phyloP scores from a whole-genome alignment of 2,329 filamentous ascomycete genomes.

The Lasiodiplodia theobromae region DNA sequence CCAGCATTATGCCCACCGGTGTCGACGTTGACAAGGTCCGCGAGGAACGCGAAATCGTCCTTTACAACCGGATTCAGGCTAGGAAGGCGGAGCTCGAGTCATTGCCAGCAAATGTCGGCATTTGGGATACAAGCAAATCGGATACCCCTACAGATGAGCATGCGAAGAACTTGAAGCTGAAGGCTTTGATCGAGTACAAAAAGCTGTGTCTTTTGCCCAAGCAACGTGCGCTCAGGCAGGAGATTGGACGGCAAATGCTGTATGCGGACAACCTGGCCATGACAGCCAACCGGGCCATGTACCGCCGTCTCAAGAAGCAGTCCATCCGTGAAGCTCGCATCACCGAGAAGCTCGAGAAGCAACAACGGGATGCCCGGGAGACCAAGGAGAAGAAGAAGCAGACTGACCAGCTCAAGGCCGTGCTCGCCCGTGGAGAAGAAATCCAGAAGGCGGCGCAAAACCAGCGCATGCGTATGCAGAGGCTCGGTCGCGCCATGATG shows the following conservation, averaged over 20 bases:
- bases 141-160: conserved; percentile 77
- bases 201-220: conserved; percentile 86
- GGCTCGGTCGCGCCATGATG: conserved; percentile 88
- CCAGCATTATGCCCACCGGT: conserved; percentile 86
- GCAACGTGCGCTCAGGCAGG: conserved; percentile 84
- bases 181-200: conserved; percentile 95
- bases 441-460: conserved; percentile 71
- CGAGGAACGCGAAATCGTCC: conserved; percentile 83
- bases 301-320: conserved; percentile 96
- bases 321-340: conserved; percentile 93
- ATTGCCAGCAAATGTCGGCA: conserved; percentile 82
- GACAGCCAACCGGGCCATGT: conserved; percentile 91
- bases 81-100: conserved; percentile 84
- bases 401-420: conserved; percentile 85
- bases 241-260: conserved; percentile 90
- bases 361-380: conserved; percentile 95
- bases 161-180: conserved; percentile 73
- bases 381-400: conserved; percentile 98
- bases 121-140: conserved; percentile 79
- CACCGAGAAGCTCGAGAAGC: conserved; percentile 98
- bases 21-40: conserved; percentile 86
- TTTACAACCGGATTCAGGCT: conserved; percentile 89
- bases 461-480: conserved; percentile 78
- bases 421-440: conserved; percentile 81
- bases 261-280: conserved; percentile 96